Evolutionary conservation across 805 yeast genomes (phyloP).

Genomic region (Nakazawaea laoshanensis): DNA sequence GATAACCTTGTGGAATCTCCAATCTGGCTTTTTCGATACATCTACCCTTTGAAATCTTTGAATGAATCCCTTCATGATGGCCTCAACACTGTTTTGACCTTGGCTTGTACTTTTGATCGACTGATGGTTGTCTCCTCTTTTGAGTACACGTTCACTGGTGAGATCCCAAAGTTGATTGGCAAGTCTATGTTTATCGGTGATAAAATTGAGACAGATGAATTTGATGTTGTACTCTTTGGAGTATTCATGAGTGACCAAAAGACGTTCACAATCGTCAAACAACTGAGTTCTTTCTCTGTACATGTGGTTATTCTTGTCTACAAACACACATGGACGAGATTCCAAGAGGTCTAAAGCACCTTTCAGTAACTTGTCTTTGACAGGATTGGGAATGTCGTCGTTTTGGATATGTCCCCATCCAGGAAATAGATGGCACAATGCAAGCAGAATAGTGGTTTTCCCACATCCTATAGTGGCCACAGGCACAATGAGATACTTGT

Average conservation of each 20-base stretch:
- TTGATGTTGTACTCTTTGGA: constrained; percentile 29
- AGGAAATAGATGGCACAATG: constrained; percentile 47
- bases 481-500: constrained; percentile 63
- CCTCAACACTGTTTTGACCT: constrained; percentile 40
- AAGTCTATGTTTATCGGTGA: constrained; percentile 22
- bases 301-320: constrained; percentile 82
- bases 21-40: constrained; percentile 45
- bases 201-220: constrained; percentile 63
- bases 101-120: constrained; percentile 50
- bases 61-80: constrained; percentile 69
- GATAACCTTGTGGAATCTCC: constrained; percentile 56
- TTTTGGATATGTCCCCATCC: constrained; percentile 74
- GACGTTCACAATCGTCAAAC: constrained; percentile 38
- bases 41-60: constrained; percentile 58
- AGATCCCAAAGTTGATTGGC: constrained; percentile 32
- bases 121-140: constrained; percentile 85
- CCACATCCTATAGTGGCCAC: constrained; percentile 94
- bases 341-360: constrained; percentile 33
- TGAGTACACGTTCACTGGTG: constrained; percentile 50
- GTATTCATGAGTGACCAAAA: constrained; percentile 35
- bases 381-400: constrained; percentile 53
- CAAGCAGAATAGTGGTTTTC: constrained; percentile 72
- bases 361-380: constrained; percentile 41
- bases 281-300: constrained; percentile 60
- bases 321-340: constrained; percentile 43